These are phyloP conservation scores for Phytophthora litchii DNA, from an alignment of 352 stramenopile genomes.

Conservation along the genomic window DNA sequence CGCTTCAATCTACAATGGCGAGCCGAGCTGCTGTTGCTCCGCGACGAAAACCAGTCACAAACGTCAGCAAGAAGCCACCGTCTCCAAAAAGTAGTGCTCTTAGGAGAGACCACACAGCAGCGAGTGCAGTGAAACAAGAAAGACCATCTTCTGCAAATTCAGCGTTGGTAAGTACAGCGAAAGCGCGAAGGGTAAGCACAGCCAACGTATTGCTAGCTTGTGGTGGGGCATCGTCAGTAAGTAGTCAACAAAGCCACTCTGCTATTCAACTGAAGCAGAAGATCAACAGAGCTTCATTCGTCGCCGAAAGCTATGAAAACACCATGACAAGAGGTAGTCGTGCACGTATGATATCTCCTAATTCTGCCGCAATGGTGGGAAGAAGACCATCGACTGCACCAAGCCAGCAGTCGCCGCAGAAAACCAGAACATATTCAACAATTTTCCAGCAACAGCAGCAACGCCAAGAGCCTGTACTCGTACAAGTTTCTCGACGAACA, in stretches of 20 bases:
- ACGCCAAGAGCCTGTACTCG: constrained; percentile 42
- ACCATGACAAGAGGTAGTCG: constrained; percentile 11
- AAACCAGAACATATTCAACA: constrained; percentile 14
- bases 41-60: constrained; percentile 9
- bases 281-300: constrained; percentile 7
- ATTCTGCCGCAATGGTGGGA: background rate
- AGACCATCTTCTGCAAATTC: background rate
- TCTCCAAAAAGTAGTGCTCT: constrained; percentile 6
- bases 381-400: constrained; percentile 16
- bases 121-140: background rate
- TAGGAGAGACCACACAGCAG: background rate
- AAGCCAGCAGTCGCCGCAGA: constrained; percentile 9
- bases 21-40: constrained; percentile 47
- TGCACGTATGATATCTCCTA: constrained; percentile 17
- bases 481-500: constrained; percentile 64
- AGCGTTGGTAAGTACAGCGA: constrained; percentile 2
- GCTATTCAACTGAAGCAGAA: constrained; percentile 1
- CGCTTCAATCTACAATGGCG: constrained; percentile 45
- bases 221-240: background rate
- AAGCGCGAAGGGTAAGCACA: constrained; percentile 8
- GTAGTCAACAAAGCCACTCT: background rate
- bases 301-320: background rate
- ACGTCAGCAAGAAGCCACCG: constrained; percentile 1
- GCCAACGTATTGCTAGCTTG: background rate
- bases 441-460: constrained; percentile 27